Base-by-base conservation (phyloP, 2,329 filamentous ascomycete species). In the Monilinia fructigena region DNA sequence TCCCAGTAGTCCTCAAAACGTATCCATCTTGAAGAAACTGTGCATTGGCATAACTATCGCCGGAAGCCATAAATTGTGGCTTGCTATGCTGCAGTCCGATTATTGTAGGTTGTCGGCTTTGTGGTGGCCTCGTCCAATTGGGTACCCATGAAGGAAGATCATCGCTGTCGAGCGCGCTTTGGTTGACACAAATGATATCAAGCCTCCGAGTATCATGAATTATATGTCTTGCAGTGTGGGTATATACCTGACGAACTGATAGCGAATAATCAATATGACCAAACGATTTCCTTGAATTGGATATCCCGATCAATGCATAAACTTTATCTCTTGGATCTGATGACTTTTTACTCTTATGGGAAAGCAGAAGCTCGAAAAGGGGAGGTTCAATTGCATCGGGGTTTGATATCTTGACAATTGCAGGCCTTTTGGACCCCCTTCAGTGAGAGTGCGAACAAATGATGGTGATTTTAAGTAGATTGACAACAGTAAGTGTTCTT, bases 251-350 rank as follows among this genome's bases (percentile, higher is more conserved):
- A 11, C 64, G 47, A 18, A 72, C 35, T 20, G 71, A 70, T 4
- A 58, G 63, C 4, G 68, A 69, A 62, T 74, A 74, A 63, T 74
- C 69, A 3, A 73, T 70, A 7, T 20, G 28, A 2, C 72, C 72
- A 64, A 74, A 75, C 0, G 55, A 55, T 2, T 69, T 18, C 2
- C 63, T 48, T 6, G 67, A 66, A 8, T 52, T 68, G 3, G 72
- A 74, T 20, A 75, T 72, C 14, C 74, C 74, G 2, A 75, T 66
- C 10, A 75, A 59, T 6, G 72, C 74, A 63, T 71, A 75, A 0
- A 75, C 72, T 68, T 75, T 74, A 54, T 75, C 73, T 60, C 68
- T 74, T 12, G 72, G 70, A 59, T 74, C 74, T 0, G 71, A 72
- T 11, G 73, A 72, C 28, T 70, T 70, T 63, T 75, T 75, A 60